A percentile compares a stretch with the other conserved stretches of the same genome.
Evolutionary conservation across 106 monocot genomes (phyloP).

Genomic region (Dendrobium chrysotoxum): DNA sequence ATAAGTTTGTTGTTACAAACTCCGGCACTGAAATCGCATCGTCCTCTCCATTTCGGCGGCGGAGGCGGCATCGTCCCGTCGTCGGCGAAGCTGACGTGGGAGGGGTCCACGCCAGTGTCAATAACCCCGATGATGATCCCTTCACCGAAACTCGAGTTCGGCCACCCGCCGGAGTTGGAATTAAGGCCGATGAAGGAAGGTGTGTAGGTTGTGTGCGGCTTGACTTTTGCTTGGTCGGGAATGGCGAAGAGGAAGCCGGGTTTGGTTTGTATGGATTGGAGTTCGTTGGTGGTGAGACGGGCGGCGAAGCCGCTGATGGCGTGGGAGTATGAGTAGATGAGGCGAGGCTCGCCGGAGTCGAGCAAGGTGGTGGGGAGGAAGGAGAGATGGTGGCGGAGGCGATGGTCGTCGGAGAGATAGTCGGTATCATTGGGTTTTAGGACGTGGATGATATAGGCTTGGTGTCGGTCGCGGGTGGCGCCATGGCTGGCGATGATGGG

Average conservation of each 20-base stretch:
- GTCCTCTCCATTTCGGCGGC: slow-evolving; percentile 2
- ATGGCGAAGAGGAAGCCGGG: slow-evolving; percentile 16
- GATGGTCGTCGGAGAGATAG: not conserved
- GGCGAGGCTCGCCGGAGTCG: not conserved
- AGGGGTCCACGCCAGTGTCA: slow-evolving; percentile 7
- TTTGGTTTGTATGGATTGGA: slow-evolving; percentile 10
- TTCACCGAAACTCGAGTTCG: not conserved
- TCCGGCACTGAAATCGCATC: not conserved
- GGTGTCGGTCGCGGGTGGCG: not conserved
- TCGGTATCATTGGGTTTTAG: not conserved
- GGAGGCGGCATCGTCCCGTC: not conserved
- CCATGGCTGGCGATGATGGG: not conserved
- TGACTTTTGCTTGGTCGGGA: not conserved
- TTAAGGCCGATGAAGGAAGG: slow-evolving; percentile 8
- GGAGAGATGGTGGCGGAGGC: slow-evolving; percentile 17
- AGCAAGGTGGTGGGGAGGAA: slow-evolving; percentile 14
- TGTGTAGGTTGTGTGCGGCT: slow-evolving; percentile 24
- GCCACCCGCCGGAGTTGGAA: slow-evolving; percentile 4
- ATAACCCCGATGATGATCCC: slow-evolving; percentile 5
- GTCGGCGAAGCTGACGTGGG: slow-evolving; percentile 9
- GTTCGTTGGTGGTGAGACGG: slow-evolving; percentile 12
- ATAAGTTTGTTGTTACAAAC: slow-evolving; percentile 18
- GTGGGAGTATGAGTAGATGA: slow-evolving; percentile 25
- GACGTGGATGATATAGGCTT: slow-evolving; percentile 14
- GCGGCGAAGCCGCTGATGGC: slow-evolving; percentile 29